Evolutionary conservation across 2,329 filamentous ascomycete species (phyloP).

Genomic region (Pseudogymnoascus sp.): DNA sequence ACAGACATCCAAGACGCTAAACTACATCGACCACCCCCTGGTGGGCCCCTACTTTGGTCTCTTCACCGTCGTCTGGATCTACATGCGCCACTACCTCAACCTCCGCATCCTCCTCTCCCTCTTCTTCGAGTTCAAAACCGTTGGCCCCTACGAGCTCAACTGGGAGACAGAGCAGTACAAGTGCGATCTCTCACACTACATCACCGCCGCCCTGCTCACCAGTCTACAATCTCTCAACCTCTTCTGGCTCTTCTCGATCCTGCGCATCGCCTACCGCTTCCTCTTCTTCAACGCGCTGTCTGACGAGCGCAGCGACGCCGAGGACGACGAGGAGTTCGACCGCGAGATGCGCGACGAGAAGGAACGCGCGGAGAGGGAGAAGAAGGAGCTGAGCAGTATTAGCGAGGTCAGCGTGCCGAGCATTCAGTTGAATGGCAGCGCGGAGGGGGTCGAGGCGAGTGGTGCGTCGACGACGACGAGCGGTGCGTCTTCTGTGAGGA

Average conservation of each 20-base stretch:
- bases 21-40: conserved; percentile 74
- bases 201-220: conserved; percentile 56
- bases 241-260: conserved; percentile 74
- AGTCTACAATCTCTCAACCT: conserved; percentile 67
- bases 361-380: conserved; percentile 28
- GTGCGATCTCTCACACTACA: conserved; percentile 59
- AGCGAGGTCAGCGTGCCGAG: conserved; percentile 14
- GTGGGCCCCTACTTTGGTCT: conserved; percentile 77
- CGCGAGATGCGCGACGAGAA: conserved; percentile 24
- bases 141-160: conserved; percentile 67
- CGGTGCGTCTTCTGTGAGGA: conserved; percentile 23
- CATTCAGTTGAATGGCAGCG: conserved; percentile 1
- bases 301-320: conserved; percentile 67
- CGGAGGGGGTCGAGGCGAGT: background rate
- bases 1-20: conserved; percentile 81
- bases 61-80: conserved; percentile 80
- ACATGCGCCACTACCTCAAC: conserved; percentile 81
- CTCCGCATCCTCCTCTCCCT: conserved; percentile 67
- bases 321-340: conserved; percentile 37
- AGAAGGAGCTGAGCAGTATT: conserved; percentile 16
- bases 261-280: conserved; percentile 66
- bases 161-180: conserved; percentile 74
- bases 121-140: conserved; percentile 64
- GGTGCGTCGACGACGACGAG: conserved; percentile 16
- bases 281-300: conserved; percentile 51